Evolutionary conservation across 1,139 yeast genomes (phyloP), one percentile per base, ranked within the genome.

Genomic region (Casaregolazyma suthepensis): DNA sequence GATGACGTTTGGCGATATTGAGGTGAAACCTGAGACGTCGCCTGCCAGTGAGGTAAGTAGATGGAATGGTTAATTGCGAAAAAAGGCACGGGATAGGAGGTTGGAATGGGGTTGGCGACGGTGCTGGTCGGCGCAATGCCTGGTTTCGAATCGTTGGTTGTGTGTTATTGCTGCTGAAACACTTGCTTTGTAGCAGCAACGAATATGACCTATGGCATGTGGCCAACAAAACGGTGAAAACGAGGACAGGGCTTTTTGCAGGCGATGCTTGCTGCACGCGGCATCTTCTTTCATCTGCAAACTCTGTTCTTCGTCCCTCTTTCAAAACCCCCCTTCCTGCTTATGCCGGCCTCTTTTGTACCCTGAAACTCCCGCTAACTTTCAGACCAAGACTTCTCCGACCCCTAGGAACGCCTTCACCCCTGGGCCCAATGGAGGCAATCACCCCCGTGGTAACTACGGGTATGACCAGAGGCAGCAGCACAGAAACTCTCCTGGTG

Each of bases 1-100:
- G 44, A 54, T 54, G 52, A 50, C 45, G 31, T 57, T 56, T 47
- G 61, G 59, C 18, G 67, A 63, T 48, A 61, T 64, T 38, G 53
- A 58, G 23, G 50, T 63, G 45, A 56, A 52, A 31, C 45, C 56
- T n/a, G 54, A 52, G 26, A 19, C 49, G 15, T 37, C 51, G 6
- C 46, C 51, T 18, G 42, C 26, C 22, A 31, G 17, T 13, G 50
- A 47, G 43, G 52, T 49, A 35, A 35, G 52, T 49, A 26, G 31
- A 5, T 26, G 31, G 31, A 7, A 7, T 26, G 31, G 31, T 26
- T 26, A 3, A 26, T 26, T 26, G 31, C 12, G 31, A 2, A 26
- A 7, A 26, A 26, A 5, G 10, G 31, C 6, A 26, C 10, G 31
- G 31, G 2, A 12, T 7, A 26, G 6, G 5, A 26, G 6, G 7